phyloP scores from a whole-genome alignment of 768 basidiomycete species.

The Hydnum rufescens region DNA sequence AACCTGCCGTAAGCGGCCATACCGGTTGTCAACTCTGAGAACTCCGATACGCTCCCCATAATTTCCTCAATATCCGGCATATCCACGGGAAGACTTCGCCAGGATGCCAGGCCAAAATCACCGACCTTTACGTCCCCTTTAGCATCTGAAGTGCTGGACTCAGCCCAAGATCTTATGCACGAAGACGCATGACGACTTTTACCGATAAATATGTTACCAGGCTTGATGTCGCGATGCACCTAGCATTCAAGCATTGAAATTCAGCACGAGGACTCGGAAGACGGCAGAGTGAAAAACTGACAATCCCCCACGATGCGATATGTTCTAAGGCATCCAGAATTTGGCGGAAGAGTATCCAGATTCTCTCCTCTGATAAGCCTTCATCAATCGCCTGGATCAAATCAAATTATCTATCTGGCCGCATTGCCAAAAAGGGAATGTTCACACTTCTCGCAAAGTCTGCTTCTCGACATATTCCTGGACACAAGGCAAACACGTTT shows the following conservation, averaged over 20 bases:
- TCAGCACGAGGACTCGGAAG: background rate
- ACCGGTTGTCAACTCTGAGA: background rate
- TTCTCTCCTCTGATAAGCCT: conserved; percentile 63
- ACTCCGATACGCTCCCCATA: background rate
- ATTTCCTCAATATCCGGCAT: conserved; percentile 50
- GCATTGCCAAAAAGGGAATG: conserved; percentile 4
- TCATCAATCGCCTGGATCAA: conserved; percentile 43
- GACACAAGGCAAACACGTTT: background rate
- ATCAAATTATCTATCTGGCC: background rate
- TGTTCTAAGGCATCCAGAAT: conserved; percentile 78
- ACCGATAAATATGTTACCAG: conserved; percentile 91
- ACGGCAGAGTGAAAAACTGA: conserved; percentile 19
- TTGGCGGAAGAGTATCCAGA: conserved; percentile 80
- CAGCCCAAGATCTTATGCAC: background rate
- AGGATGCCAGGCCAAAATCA: conserved; percentile 83
- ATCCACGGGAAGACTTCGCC: conserved; percentile 58
- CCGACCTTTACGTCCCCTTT: conserved; percentile 37
- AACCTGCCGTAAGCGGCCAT: background rate
- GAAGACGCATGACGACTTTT: conserved; percentile 12
- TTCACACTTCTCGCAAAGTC: conserved; percentile 59
- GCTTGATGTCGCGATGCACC: conserved; percentile 55
- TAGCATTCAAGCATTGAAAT: background rate
- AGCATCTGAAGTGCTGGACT: conserved; percentile 12
- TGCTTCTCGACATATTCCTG: conserved; percentile 84
- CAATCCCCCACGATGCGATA: conserved; percentile 76